Conservation (phyloP, 352 stramenopile genomes). For the Phytophthora crassamura region DNA sequence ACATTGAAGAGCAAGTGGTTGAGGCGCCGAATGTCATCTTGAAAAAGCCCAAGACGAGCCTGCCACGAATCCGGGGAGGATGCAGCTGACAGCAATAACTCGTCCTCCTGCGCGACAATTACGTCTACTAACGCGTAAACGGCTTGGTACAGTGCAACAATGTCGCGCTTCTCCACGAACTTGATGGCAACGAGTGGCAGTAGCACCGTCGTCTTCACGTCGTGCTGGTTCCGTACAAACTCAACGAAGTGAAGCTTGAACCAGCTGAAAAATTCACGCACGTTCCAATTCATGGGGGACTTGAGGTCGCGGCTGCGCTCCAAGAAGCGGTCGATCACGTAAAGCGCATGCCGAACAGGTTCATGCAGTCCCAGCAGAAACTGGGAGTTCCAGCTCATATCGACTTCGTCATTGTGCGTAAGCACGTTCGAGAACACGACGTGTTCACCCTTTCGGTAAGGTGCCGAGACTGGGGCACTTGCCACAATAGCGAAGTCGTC, state of each 20-base stretch:
- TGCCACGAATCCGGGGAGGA: constrained; percentile 59
- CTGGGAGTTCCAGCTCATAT: constrained; percentile 77
- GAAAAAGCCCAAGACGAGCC: constrained; percentile 49
- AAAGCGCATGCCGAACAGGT: constrained; percentile 80
- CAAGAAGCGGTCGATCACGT: constrained; percentile 85
- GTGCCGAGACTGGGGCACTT: constrained; percentile 55
- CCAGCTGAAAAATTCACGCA: constrained; percentile 79
- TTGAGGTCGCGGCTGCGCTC: constrained; percentile 58
- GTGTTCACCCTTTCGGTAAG: constrained; percentile 42
- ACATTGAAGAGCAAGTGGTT: constrained; percentile 74
- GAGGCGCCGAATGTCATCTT: constrained; percentile 77
- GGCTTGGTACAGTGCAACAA: constrained; percentile 64
- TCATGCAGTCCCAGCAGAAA: constrained; percentile 84
- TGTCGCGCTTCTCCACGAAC: constrained; percentile 67
- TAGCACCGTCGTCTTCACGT: constrained; percentile 72
- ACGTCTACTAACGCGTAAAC: constrained; percentile 68
- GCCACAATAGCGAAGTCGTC: constrained; percentile 50
- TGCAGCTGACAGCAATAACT: constrained; percentile 54
- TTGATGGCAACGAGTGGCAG: constrained; percentile 72
- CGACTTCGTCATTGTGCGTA: constrained; percentile 47
- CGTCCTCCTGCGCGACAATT: constrained; percentile 63
- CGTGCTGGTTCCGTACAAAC: constrained; percentile 76
- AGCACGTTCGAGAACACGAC: constrained; percentile 81
- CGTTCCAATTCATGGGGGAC: constrained; percentile 56
- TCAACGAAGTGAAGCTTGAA: constrained; percentile 86